These are phyloP conservation scores for Fusarium burgessii DNA, from an alignment of 2,329 filamentous ascomycete genomes.

Conservation along the genomic window DNA sequence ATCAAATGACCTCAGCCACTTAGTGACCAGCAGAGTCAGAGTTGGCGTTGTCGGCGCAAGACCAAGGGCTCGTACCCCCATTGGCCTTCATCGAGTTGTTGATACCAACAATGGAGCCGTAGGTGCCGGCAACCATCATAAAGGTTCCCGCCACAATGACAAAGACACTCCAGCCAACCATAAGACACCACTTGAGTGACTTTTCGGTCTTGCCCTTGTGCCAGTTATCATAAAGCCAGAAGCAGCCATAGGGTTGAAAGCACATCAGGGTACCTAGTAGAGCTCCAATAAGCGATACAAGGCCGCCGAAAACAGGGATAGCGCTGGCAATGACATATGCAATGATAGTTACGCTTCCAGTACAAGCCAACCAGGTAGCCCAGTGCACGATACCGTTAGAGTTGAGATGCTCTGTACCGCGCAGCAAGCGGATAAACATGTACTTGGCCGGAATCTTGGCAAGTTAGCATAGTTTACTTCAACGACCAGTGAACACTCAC, in stretches of 20 bases:
- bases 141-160: constrained; percentile 47
- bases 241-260: constrained; percentile 46
- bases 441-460: constrained; percentile 32
- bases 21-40: constrained; percentile 31
- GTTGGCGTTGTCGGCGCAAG: constrained; percentile 59
- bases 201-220: constrained; percentile 8
- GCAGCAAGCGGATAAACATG: constrained; percentile 34
- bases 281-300: constrained; percentile 48
- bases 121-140: constrained; percentile 59
- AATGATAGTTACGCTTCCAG: constrained; percentile 37
- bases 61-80: constrained; percentile 55
- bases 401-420: constrained; percentile 48
- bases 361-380: constrained; percentile 50
- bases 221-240: constrained; percentile 50
- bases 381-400: constrained; percentile 48
- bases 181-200: constrained; percentile 18
- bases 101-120: constrained; percentile 55
- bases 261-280: constrained; percentile 48
- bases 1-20: fast-evolving
- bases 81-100: constrained; percentile 51
- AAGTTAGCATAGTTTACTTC: not conserved
- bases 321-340: constrained; percentile 46
- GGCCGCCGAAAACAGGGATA: constrained; percentile 44
- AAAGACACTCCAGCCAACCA: constrained; percentile 30
- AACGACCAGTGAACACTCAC: constrained; percentile 27